Base-by-base conservation (phyloP, 2,329 filamentous ascomycete genomes). In the Hymenoscyphus salicellus region DNA sequence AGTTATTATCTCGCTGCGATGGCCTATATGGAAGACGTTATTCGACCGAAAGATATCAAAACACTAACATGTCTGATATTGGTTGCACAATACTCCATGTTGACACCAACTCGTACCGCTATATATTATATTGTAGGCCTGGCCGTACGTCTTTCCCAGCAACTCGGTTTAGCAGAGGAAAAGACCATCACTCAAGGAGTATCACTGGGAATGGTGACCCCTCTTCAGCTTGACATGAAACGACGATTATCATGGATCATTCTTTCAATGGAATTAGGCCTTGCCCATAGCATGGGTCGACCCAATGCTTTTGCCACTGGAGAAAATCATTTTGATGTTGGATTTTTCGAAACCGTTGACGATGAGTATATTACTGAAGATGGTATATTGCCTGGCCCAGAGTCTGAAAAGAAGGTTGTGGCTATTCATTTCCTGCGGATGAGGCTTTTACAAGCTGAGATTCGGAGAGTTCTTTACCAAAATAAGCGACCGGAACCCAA, bases 341-440 rank as follows among this genome's bases (percentile, higher is more conserved):
- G 86, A 38, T 97, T 94, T 73, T 97, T 96, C 73, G 86, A 92
- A 69, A 83, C 89, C 1, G 89, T 92, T 43, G 89, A 92, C 71
- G 95, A 99, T 77, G 83, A 88, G 60, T 89, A 89, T 76, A 97
- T 99, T 70, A 93, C 89, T 1, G 81, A 86, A 1, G 82, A 89
- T 38, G 93, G 92, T 2, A 89, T 97, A 63, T 79, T 87, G 26
- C 84, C 88, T 0, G 90, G 89, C 0, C 89, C 89, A 5, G 83
- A 86, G 1, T 92, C 91, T 43, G 83, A 93, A 70, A 92, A 91
- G 74, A 99, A 99, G 76, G 86, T 91, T 72, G 88, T 96, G 30
- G 89, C 92, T 2, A 93, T 97, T 66, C 94, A 99, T 75, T 95
- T 96, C 72, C 93, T 93, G 80, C 94, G 91, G 74, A 96, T 97